Evolutionary conservation across 1,284 basidiomycete genomes (phyloP), one percentile per base, ranked within the genome.

Genomic region (Irpex sp.): DNA sequence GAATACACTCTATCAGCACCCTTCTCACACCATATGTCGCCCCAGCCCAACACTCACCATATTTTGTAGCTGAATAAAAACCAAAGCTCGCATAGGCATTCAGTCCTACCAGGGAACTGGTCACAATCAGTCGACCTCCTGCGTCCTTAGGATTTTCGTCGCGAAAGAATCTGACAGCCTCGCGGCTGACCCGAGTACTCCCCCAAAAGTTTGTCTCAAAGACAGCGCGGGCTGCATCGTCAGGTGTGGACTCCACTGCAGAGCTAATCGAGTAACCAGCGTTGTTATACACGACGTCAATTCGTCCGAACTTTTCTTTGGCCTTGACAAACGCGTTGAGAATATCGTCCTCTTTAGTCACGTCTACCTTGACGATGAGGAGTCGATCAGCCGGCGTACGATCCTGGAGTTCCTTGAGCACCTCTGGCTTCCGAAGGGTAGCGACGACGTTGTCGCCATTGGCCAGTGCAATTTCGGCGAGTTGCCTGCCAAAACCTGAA

Each of bases 201-300:
- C 78, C 79, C 76, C 75, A 80, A 65, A 79, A 78, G 61, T 78
- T 72, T 61, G 71, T 68, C 8, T 79, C 77, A 54, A 80, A 76
- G 60, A 76, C 31, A 1, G 47, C 64, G 0, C 74, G 71, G 0
- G 75, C 78, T 1, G 56, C 64, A 13, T 70, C 68, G 1, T 77
- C 73, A 0, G 73, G 70, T 1, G 71, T 72, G 34, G 66, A 70
- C 63, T 81, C 79, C n/a, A 77, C 69, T 65, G 80, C 78, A 34
- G 72, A 73, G 5, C 74, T 15, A 4, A 72, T 57, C 6, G 40
- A 62, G 47, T 58, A 69, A 1, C 71, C 77, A 0, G 81, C 81
- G 57, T 82, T 82, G 70, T 80, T 82, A 62, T 79, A 74, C 3
- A 82, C 76, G 13, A 81, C 75, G 58, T 82, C 79, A 19, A 81